phyloP scores from a whole-genome alignment of 1,284 basidiomycete genomes.

The Waitea zeae region DNA sequence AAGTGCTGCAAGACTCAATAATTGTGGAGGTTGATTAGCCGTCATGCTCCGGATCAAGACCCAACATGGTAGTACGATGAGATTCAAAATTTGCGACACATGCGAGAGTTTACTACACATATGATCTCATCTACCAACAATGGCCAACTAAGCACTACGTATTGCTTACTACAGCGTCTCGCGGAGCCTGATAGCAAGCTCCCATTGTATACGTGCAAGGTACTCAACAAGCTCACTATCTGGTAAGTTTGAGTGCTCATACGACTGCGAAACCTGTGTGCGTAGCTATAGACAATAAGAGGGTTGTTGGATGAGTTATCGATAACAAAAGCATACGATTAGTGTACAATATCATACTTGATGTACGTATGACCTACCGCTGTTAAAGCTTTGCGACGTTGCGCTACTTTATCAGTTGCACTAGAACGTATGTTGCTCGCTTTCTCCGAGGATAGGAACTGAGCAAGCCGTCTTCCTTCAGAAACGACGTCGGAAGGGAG shows the following conservation, averaged over 20 bases:
- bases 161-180: no score
- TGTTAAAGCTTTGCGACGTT: conserved; percentile 49
- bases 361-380: conserved; percentile 22
- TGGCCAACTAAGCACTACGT: no score
- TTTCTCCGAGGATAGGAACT: conserved; percentile 40
- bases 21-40: no score
- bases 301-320: not conserved
- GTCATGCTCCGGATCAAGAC: no score
- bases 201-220: conserved; percentile 46
- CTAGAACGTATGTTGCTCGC: conserved; percentile 39
- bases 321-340: not conserved
- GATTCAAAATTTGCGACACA: no score
- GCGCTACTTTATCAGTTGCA: conserved; percentile 35
- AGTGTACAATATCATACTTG: not conserved
- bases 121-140: no score
- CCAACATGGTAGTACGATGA: no score
- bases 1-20: no score
- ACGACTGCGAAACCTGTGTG: conserved; percentile 49
- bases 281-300: conserved; percentile 29
- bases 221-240: conserved; percentile 47
- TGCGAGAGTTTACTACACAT: no score
- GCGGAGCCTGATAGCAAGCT: conserved; percentile 30
- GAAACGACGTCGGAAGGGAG: conserved; percentile 51
- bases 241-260: conserved; percentile 50
- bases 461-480: conserved; percentile 45